Evolutionary conservation across 2,329 filamentous ascomycete species (phyloP).

Genomic region (Stemphylium lycopersici): DNA sequence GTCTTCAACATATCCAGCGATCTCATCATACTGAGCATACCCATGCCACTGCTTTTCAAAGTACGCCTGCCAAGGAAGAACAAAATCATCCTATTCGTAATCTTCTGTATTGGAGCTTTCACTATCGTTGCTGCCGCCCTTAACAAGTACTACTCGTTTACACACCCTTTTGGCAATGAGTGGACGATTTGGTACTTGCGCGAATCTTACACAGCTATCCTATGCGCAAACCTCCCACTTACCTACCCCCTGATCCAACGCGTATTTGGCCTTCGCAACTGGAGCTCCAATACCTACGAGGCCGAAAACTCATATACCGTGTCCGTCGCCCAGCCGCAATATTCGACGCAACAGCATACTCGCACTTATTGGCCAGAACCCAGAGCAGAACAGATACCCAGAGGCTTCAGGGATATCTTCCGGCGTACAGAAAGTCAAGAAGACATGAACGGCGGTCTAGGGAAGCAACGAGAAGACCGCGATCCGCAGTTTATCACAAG

Average conservation of each 20-base stretch:
- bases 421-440: constrained; percentile 31
- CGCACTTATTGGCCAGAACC: constrained; percentile 20
- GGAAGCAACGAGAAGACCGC: constrained; percentile 19
- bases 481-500: constrained; percentile 33
- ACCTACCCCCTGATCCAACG: constrained; percentile 63
- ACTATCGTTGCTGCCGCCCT: constrained; percentile 63
- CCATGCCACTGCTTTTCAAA: constrained; percentile 55
- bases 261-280: constrained; percentile 49
- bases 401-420: constrained; percentile 20
- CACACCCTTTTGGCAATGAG: constrained; percentile 59
- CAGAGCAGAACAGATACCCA: constrained; percentile 16
- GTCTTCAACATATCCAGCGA: constrained; percentile 56
- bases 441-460: constrained; percentile 25
- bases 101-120: constrained; percentile 62
- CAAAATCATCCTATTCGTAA: constrained; percentile 60
- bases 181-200: constrained; percentile 67
- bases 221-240: constrained; percentile 67
- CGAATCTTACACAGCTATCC: constrained; percentile 64
- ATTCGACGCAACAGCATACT: constrained; percentile 3
- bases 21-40: constrained; percentile 53
- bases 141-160: constrained; percentile 68
- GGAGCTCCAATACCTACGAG: constrained; percentile 34
- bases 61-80: constrained; percentile 53
- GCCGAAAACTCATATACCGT: constrained; percentile 6
- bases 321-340: constrained; percentile 4